Evolutionary conservation across 768 basidiomycete genomes (phyloP).

Genomic region (Macrolepiota dolichaula): DNA sequence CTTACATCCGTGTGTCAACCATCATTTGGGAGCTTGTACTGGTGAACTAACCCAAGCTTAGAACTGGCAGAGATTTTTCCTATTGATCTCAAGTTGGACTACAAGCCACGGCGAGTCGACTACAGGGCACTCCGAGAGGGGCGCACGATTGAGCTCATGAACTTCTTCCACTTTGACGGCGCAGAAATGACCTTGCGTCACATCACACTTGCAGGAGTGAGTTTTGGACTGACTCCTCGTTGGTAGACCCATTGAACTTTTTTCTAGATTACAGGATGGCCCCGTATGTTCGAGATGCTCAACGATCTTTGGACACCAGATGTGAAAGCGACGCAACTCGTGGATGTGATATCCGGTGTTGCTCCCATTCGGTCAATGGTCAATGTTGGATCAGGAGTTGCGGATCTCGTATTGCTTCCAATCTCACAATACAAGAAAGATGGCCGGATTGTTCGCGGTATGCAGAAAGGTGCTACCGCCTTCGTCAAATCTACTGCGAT

Average conservation of each 20-base stretch:
- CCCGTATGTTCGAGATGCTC: conserved; percentile 82
- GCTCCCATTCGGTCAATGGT: conserved; percentile 95
- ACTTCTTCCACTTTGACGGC: conserved; percentile 99
- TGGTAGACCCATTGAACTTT: conserved; percentile 3
- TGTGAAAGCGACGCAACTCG: conserved; percentile 96
- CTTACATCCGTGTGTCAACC: conserved; percentile 29
- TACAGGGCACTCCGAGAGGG: conserved; percentile 89
- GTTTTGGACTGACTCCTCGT: conserved; percentile 24
- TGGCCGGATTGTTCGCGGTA: conserved; percentile 84
- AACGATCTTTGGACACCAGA: conserved; percentile 99
- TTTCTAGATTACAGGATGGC: conserved; percentile 86
- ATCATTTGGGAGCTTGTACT: not conserved
- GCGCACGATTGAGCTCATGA: conserved; percentile 95
- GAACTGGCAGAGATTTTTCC: conserved; percentile 96
- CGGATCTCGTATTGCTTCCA: conserved; percentile 91
- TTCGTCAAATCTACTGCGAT: conserved; percentile 94
- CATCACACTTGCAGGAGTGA: conserved; percentile 85
- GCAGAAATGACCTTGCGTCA: conserved; percentile 97
- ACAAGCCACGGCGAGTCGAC: conserved; percentile 96
- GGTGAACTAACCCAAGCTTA: conserved; percentile 23
- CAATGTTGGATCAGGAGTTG: conserved; percentile 95
- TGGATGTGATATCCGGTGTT: conserved; percentile 95
- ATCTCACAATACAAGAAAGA: conserved; percentile 99
- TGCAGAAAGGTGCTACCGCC: conserved; percentile 91
- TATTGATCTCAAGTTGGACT: conserved; percentile 93